Conservation (phyloP, 2,329 filamentous ascomycete species). For the Colletotrichum lentis region DNA sequence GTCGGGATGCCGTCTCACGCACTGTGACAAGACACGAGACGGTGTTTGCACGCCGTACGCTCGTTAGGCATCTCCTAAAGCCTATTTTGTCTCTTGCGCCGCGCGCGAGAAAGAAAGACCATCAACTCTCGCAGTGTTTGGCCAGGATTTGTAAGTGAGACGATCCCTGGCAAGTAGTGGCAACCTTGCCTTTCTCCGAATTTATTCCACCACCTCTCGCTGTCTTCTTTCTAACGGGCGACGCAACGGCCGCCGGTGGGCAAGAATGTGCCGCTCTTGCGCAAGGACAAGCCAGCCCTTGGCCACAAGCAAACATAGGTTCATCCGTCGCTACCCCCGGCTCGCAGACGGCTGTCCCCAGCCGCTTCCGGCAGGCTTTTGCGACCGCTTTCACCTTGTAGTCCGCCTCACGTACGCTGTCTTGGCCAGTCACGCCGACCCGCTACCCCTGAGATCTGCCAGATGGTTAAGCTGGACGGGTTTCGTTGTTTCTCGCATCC, state of each 20-base stretch:
- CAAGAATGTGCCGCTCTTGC: neutral
- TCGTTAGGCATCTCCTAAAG: constrained; percentile 10
- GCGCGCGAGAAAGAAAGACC: neutral
- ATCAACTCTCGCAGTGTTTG: neutral
- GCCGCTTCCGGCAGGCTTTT: constrained; percentile 13
- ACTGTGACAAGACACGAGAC: constrained; percentile 14
- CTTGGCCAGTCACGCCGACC: constrained; percentile 1
- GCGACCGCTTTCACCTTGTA: constrained; percentile 9
- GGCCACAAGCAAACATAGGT: constrained; percentile 19
- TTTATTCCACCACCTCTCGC: neutral
- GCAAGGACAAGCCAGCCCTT: neutral
- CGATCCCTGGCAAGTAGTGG: neutral
- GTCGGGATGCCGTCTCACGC: constrained; percentile 13
- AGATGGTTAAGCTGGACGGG: neutral
- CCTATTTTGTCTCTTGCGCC: constrained; percentile 1
- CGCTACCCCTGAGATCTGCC: constrained; percentile 6
- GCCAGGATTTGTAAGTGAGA: constrained; percentile 16
- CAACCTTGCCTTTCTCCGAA: constrained; percentile 6
- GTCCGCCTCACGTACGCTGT: neutral
- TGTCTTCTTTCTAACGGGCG: neutral
- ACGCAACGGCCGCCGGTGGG: too few relatives aligned
- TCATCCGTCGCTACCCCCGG: constrained; percentile 6
- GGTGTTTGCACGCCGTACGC: neutral
- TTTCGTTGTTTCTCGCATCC: neutral
- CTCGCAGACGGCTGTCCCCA: constrained; percentile 4